Percentiles rank a stretch among this genome's conserved stretches.
These are phyloP conservation scores for Adansonia madagascariensis DNA, from an alignment of 441 rosid genomes.

Conservation along the genomic window DNA sequence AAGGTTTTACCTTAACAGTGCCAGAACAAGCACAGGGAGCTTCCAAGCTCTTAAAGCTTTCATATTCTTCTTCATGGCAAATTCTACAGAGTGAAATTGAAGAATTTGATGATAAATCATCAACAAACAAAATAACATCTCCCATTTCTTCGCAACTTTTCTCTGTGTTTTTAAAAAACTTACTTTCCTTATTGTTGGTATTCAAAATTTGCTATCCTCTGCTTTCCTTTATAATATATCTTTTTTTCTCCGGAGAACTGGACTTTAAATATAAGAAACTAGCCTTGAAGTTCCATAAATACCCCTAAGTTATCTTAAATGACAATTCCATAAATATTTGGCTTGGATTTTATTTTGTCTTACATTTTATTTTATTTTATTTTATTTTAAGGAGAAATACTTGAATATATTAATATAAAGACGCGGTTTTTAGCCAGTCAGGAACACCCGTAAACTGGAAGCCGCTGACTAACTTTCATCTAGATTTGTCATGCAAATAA, in stretches of 20 bases:
- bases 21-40: slow-evolving; percentile 97
- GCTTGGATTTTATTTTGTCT: neutral
- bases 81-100: slow-evolving; percentile 64
- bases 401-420: neutral
- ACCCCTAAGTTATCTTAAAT: slow-evolving; percentile 29
- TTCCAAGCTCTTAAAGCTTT: slow-evolving; percentile 67
- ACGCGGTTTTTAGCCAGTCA: slow-evolving; percentile 7
- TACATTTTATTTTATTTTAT: neutral
- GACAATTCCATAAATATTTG: neutral
- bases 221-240: slow-evolving; percentile 13
- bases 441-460: neutral
- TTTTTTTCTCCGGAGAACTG: neutral
- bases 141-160: slow-evolving; percentile 43
- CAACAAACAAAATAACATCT: slow-evolving; percentile 54
- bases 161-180: neutral
- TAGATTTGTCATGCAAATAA: neutral
- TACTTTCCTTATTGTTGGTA: neutral
- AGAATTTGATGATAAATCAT: slow-evolving; percentile 43
- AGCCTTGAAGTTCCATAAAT: slow-evolving; percentile 35
- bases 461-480: neutral
- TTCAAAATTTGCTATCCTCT: slow-evolving; percentile 19
- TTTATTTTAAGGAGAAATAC: neutral
- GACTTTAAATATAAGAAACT: slow-evolving; percentile 22
- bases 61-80: slow-evolving; percentile 83
- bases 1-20: slow-evolving; percentile 64